These are phyloP conservation scores for Syncephalastrum sp. DNA, from an alignment of 371 early-diverging fungal species.

Conservation along the genomic window DNA sequence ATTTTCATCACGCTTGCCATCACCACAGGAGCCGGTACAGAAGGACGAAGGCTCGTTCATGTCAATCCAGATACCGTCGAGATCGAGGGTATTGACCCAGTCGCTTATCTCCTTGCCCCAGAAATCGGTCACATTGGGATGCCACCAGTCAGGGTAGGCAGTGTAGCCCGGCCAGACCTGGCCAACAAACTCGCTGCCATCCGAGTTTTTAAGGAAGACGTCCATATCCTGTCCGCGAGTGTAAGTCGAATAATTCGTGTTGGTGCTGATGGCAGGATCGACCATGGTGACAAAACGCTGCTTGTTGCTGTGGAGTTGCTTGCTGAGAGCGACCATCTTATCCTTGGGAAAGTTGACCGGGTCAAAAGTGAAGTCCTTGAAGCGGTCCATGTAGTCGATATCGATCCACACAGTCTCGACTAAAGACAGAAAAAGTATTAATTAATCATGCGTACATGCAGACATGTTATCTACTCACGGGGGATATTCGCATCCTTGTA, in stretches of 20 bases:
- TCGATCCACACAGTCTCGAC: constrained; percentile 67
- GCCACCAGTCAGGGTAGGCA: constrained; percentile 14
- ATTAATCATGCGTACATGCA: not conserved
- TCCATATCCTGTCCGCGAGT: constrained; percentile 36
- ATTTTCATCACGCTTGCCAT: constrained; percentile 12
- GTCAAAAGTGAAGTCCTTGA: constrained; percentile 51
- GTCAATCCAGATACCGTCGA: constrained; percentile 58
- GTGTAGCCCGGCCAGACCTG: not conserved
- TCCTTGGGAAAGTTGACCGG: constrained; percentile 42
- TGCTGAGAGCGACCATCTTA: constrained; percentile 24
- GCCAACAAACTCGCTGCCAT: constrained; percentile 42
- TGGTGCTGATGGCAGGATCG: constrained; percentile 48
- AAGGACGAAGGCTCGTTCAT: constrained; percentile 72
- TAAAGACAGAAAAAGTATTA: not conserved
- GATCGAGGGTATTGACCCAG: constrained; percentile 3
- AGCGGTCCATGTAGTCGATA: constrained; percentile 67
- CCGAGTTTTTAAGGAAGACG: constrained; percentile 44
- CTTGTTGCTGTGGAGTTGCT: constrained; percentile 26
- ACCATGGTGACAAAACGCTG: constrained; percentile 51
- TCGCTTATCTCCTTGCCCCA: constrained; percentile 8
- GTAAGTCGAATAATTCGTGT: constrained; percentile 37
- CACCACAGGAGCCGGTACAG: constrained; percentile 14
- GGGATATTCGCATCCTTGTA: constrained; percentile 58
- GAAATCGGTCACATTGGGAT: constrained; percentile 5
- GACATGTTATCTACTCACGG: constrained; percentile 36